Evolutionary conservation across 306 rosid genomes (phyloP).

Genomic region (Cucumis hystrix): DNA sequence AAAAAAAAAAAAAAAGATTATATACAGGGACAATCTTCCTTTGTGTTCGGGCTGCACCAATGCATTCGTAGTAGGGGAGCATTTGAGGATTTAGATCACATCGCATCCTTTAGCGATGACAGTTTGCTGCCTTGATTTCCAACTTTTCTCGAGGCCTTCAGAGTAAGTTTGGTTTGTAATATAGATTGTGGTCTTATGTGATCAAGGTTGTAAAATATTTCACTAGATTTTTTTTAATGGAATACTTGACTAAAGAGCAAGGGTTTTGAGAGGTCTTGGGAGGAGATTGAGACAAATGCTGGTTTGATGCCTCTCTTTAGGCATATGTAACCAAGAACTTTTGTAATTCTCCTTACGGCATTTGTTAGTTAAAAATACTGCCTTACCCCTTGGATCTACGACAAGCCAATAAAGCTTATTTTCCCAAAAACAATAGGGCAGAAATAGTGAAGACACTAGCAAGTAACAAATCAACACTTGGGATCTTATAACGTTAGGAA

Average conservation of each 20-base stretch:
- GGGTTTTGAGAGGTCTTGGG: not conserved
- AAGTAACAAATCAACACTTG: not conserved
- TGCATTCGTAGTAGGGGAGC: not conserved
- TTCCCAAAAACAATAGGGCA: not conserved
- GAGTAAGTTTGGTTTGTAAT: not conserved
- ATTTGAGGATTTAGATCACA: not conserved
- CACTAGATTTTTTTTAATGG: not conserved
- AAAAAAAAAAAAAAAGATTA: too few relatives aligned
- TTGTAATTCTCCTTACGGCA: not conserved
- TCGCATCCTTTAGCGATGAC: not conserved
- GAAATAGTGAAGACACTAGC: not conserved
- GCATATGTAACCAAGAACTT: not conserved
- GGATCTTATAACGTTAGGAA: not conserved
- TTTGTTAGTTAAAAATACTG: not conserved
- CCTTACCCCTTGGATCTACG: not conserved
- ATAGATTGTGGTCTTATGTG: not conserved
- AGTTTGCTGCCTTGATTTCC: not conserved
- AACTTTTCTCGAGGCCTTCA: not conserved
- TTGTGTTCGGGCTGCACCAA: not conserved
- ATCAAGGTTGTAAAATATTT: not conserved
- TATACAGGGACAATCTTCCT: not conserved
- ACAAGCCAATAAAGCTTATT: not conserved
- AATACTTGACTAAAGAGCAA: not conserved
- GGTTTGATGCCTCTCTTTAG: not conserved
- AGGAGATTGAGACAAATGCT: not conserved